Percentiles rank a stretch among this genome's conserved stretches.
Evolutionary conservation across 192 early-diverging fungal species (phyloP).

Genomic region (Chytriomyces confervae): DNA sequence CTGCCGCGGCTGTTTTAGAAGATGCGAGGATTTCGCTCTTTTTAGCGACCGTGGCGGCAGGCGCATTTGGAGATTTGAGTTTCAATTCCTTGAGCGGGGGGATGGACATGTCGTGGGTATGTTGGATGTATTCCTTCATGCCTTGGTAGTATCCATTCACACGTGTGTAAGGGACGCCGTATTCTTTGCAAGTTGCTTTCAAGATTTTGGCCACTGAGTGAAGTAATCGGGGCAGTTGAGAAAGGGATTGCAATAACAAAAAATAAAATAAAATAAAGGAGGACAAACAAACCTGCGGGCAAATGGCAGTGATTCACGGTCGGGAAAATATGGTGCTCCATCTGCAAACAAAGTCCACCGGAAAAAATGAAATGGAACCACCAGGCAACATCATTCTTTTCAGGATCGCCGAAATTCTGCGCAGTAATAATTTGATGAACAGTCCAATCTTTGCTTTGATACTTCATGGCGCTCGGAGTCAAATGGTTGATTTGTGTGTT

Average conservation of each 20-base stretch:
- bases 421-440: conserved; percentile 29
- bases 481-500: conserved; percentile 36
- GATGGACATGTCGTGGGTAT: neutral
- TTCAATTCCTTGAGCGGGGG: neutral
- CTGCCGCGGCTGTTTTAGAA: neutral
- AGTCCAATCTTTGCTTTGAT: conserved; percentile 5
- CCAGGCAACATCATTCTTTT: neutral
- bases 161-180: conserved; percentile 10
- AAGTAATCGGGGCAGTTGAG: no score
- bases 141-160: conserved; percentile 23
- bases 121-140: conserved; percentile 17
- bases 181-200: neutral
- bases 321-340: conserved; percentile 89
- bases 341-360: conserved; percentile 82
- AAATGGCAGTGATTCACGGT: conserved; percentile 38
- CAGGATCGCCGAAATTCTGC: conserved; percentile 29
- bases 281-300: neutral
- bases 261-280: no score
- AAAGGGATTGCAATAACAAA: no score
- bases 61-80: neutral
- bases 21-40: neutral
- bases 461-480: conserved; percentile 16
- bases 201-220: neutral
- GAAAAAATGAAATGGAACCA: conserved; percentile 54
- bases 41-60: neutral